Evolutionary conservation across 1,284 basidiomycete species (phyloP), one percentile per base, ranked within the genome.

Genomic region (Puccinia polysora): DNA sequence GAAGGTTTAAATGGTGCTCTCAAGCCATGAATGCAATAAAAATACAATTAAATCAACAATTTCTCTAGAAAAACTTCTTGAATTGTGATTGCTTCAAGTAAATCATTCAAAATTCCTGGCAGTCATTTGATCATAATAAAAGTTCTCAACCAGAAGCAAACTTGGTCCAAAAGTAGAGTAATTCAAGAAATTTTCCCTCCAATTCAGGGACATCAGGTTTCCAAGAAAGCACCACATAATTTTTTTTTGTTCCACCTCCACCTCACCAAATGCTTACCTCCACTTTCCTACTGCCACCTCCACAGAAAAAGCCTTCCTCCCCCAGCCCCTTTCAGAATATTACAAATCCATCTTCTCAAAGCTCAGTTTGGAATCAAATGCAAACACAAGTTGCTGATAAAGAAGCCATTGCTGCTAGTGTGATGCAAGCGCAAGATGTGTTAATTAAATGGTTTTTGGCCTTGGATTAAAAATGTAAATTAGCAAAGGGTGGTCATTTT

Each of bases 381-480:
- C 76, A 87, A 50, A 84, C 87, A 0, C 84, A 84, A 15, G 79
- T 78, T 8, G 75, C 78, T 12, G 90, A 93, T 79, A 92, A 91
- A 78, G 87, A 91, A 78, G 89, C 89, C 1, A 49, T 78, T 47
- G 74, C 76, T 7, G 75, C 75, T 6, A 86, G 81, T 49, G 81
- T 81, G 53, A 78, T 74, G 18, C 78, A 80, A 38, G 90, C 90
- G 2, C 88, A 88, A 79, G 91, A 93, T 78, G 84, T 87, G 14
- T 86, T 93, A 83, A 86, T 87, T 68, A 92, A 92, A 79, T 93
- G 90, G 90, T 87, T 90, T 23, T 86, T 86, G 20, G 89, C 86
- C 75, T 92, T 80, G 77, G 78, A 80, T 4, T 80, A 80, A 6
- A 81, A 81, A 63, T 74, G 78, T 7, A 75, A 75, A 58, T 47